Evolutionary conservation across 1,284 basidiomycete species (phyloP).

Genomic region (Retiboletus flavoniger): DNA sequence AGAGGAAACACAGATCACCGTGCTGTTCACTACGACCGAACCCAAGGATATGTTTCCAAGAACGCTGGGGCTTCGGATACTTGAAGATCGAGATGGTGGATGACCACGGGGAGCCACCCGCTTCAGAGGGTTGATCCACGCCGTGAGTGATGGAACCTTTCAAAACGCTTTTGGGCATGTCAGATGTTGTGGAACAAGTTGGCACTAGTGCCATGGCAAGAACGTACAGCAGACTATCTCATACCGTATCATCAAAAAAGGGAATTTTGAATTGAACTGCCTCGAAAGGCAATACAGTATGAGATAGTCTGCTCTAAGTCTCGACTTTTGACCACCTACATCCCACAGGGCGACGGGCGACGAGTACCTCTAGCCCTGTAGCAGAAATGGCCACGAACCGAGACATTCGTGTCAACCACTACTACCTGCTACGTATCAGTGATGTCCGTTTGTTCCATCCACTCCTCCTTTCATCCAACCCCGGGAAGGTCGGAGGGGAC

Average conservation of each 20-base stretch:
- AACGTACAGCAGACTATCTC: neutral
- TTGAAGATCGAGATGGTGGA: neutral
- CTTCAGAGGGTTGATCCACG: neutral
- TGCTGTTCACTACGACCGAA: neutral
- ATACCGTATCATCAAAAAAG: neutral
- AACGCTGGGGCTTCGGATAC: neutral
- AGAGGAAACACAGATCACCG: neutral
- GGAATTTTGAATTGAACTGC: neutral
- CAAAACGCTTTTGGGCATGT: neutral
- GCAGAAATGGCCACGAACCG: constrained; percentile 13
- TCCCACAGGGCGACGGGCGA: constrained; percentile 9
- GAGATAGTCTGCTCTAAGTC: neutral
- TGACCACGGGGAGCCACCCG: neutral
- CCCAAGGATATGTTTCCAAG: neutral
- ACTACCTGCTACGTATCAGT: constrained; percentile 1
- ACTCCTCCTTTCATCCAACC: constrained; percentile 1
- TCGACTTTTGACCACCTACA: constrained; percentile 6
- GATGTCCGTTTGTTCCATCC: constrained; percentile 15
- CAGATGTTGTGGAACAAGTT: neutral
- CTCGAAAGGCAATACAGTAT: neutral
- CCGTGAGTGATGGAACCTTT: too few relatives aligned
- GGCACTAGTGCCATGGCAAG: neutral
- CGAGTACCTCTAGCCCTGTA: constrained; percentile 3
- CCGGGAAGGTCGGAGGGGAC: constrained; percentile 22
- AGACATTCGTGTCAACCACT: neutral